Evolutionary conservation across 805 yeast species (phyloP).

Genomic region (Metschnikowia peoriensis): DNA sequence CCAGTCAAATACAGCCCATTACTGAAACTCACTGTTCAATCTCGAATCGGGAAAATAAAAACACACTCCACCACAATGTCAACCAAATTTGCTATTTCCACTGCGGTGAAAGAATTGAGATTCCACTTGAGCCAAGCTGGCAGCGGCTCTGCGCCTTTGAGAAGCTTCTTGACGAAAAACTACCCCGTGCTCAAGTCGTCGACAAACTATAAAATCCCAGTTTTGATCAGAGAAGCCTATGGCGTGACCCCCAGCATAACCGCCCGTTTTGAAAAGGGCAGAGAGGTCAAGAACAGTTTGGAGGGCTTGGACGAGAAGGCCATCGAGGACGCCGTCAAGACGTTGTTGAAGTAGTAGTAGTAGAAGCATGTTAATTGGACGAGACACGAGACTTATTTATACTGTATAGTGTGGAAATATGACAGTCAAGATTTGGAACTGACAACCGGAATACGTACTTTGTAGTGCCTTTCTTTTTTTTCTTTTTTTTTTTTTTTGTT

Average conservation of each 20-base stretch:
- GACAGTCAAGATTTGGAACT: not conserved
- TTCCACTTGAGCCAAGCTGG: constrained; percentile 81
- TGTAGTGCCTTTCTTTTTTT: not conserved
- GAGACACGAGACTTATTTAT: not conserved
- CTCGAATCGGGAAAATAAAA: not conserved
- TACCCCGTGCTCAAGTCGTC: constrained; percentile 62
- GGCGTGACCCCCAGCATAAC: constrained; percentile 72
- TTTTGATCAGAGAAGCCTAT: constrained; percentile 72
- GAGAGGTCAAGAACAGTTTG: constrained; percentile 36
- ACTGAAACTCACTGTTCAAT: not conserved
- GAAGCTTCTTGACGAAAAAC: constrained; percentile 59
- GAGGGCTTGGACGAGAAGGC: constrained; percentile 48
- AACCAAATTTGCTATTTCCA: constrained; percentile 42
- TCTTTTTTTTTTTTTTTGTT: no score
- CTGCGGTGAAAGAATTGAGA: constrained; percentile 72
- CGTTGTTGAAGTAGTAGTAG: constrained; percentile 31
- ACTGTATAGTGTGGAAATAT: not conserved
- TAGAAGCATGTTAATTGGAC: not conserved
- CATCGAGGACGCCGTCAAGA: constrained; percentile 39
- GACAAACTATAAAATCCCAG: constrained; percentile 63
- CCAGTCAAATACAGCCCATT: constrained; percentile 17
- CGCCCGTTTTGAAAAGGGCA: constrained; percentile 47
- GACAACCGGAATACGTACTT: not conserved
- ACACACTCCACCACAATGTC: constrained; percentile 27
- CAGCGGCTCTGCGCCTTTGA: constrained; percentile 63